Base-by-base conservation (phyloP, 2,329 filamentous ascomycete genomes). In the Paraconiothyrium sp. region DNA sequence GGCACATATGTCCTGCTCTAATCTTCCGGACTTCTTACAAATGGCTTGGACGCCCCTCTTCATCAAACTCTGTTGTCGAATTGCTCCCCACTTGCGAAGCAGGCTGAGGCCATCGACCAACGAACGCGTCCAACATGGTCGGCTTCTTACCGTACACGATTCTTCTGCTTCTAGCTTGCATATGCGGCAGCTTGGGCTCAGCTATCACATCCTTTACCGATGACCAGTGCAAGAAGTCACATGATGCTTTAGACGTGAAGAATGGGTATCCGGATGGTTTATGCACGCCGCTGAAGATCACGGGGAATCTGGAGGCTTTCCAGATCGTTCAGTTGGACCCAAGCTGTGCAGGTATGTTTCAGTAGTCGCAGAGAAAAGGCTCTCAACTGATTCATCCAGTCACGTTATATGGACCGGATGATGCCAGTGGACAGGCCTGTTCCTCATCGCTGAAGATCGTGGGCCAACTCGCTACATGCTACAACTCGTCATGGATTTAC, bases 401-500 rank as follows among this genome's bases (percentile, higher is more conserved):
- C 11, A 74, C 72, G 6, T 24, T 75, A 10, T 75, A 75, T 52
- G 70, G 67, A 4, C 61, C 52, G 16, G 67, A 73, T 30, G 47
- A 52, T 16, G 57, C 62, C 4, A 55, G 59, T 1, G 54, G 54
- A 9, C 27, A 59, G 20, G 51, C 63, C 7, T 73, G 71, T 39
- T 73, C 71, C 0, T 62, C 67, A 6, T 54, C 62, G 7, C 59
- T 64, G 6, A 64, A 67, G 16, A 65, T 68, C 11, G 60, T 72
- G 2, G 71, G 66, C 8, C 63, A 68, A 9, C 51, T 72, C 11
- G 68, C 64, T 4, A 65, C 57, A 10, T 75, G 73, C 59, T 75
- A 74, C 56, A 71, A 71, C 47, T 60, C 70, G 2, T 67, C 69
- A 6, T 75, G 71, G 71, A 57, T 62, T 8, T 74, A 72, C 39